Conservation (phyloP, 2,329 filamentous ascomycete genomes). For the Cercospora sojina region DNA sequence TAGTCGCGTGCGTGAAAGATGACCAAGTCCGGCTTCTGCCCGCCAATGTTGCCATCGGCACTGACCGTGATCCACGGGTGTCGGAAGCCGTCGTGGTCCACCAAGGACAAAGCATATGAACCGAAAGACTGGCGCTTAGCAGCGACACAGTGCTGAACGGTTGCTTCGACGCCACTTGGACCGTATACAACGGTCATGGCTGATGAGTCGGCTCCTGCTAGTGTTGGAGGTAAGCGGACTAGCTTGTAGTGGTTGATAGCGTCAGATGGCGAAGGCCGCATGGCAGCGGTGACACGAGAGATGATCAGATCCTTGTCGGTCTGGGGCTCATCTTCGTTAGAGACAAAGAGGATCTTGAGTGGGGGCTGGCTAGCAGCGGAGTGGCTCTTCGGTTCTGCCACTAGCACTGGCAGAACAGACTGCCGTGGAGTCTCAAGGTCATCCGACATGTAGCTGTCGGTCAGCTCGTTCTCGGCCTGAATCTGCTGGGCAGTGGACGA, state of each 20-base stretch:
- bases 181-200: constrained; percentile 22
- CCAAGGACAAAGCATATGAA: constrained; percentile 17
- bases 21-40: constrained; percentile 21
- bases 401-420: constrained; percentile 22
- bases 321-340: constrained; percentile 1
- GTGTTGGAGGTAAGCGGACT: constrained; percentile 23
- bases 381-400: not conserved
- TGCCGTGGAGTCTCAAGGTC: constrained; percentile 38
- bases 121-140: constrained; percentile 12
- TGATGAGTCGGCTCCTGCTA: constrained; percentile 19
- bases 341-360: constrained; percentile 25
- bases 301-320: constrained; percentile 21
- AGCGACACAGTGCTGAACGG: constrained; percentile 27
- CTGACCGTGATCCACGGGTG: constrained; percentile 22
- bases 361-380: not conserved
- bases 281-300: constrained; percentile 17
- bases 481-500: constrained; percentile 17
- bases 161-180: constrained; percentile 20
- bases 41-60: constrained; percentile 19
- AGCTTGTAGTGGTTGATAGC: constrained; percentile 11
- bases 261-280: constrained; percentile 7
- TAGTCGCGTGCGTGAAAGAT: constrained; percentile 17
- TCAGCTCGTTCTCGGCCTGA: constrained; percentile 29
- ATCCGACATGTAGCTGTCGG: constrained; percentile 34
- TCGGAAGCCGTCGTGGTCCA: constrained; percentile 21